Base-by-base conservation (phyloP, 2,329 filamentous ascomycete species). In the Fusarium sp. region DNA sequence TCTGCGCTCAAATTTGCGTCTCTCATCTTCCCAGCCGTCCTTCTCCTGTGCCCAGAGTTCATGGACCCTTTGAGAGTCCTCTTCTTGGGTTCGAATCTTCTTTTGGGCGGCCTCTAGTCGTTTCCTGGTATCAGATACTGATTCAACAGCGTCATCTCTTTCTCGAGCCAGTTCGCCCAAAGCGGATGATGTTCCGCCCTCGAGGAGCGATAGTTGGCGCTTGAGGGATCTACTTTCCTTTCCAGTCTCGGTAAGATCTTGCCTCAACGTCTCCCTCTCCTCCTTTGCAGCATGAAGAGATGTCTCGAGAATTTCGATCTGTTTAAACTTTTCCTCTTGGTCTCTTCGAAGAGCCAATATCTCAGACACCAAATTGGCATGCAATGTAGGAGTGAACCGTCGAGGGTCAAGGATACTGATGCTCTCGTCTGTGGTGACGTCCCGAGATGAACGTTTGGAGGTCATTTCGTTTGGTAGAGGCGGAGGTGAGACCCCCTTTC, bases 341-440 rank as follows among this genome's bases (percentile, higher is more conserved):
- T 99, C 96, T 66, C 96, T 89, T 24, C 95, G 91, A 58, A 99
- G 84, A 3, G 92, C 91, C 42, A 99, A 86, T 71, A 99, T 99
- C 81, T 99, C 96, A 0, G 96, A 96, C 1, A 99, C 96, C 8
- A 99, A 86, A 58, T 94, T 98, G 10, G 96, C 96, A 81, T 98
- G 96, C 12, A 99, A 85, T 0, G 95, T 98, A 2, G 96, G 96
- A 0, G 96, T 99, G 79, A 99, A 98, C 40, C 96, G 90, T 64
- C 96, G 91, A 4, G 96, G 95, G 79, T 99, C 96, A 33, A 98
- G 86, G 24, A 94, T 91, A 75, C 89, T 88, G 66, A 95, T 91
- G 51, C 85, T 90, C 71, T 96, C 93, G 73, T 96, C 91, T 63
- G 84, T 88, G 24, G 85, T 84, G 27, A 90, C 82, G 79, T 94